Percentiles rank a stretch among this genome's conserved stretches.
Conservation (phyloP, 352 stramenopile species). For the Pythium folliculosum region DNA sequence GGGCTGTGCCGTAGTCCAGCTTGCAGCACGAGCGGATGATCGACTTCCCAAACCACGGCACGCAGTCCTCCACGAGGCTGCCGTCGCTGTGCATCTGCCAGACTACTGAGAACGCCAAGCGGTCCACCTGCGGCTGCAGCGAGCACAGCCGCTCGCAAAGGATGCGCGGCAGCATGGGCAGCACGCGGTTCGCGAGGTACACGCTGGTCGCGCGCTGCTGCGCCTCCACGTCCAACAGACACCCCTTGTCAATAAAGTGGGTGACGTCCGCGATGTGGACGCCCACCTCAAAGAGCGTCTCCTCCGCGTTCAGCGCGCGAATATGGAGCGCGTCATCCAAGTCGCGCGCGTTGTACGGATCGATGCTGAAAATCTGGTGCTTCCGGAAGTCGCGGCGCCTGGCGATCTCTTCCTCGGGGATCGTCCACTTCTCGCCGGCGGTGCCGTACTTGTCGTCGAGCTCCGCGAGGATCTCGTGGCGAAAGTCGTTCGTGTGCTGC, state of each 20-base stretch:
- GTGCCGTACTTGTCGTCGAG: conserved; percentile 80
- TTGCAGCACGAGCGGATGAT: conserved; percentile 98
- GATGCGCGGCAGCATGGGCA: conserved; percentile 97
- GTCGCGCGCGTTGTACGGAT: conserved; percentile 96
- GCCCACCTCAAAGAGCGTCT: conserved; percentile 87
- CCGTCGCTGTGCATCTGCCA: conserved; percentile 98
- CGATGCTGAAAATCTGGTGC: conserved; percentile 96
- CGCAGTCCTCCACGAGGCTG: conserved; percentile 81
- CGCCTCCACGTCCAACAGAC: conserved; percentile 93
- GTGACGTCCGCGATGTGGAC: conserved; percentile 99
- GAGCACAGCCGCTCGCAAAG: conserved; percentile 97
- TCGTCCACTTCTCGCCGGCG: conserved; percentile 70
- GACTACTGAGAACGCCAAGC: conserved; percentile 94
- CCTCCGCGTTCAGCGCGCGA: conserved; percentile 53
- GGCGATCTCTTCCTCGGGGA: conserved; percentile 79
- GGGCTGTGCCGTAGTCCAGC: conserved; percentile 96
- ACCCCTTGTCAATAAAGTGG: conserved; percentile 92
- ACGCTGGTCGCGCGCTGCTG: conserved; percentile 93
- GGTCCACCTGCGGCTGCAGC: conserved; percentile 95
- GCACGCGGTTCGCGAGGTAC: conserved; percentile 94
- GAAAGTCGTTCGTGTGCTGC: conserved; percentile 68
- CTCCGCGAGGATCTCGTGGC: conserved; percentile 58
- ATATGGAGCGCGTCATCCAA: conserved; percentile 97
- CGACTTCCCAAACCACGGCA: conserved; percentile 96
- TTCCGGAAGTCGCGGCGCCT: conserved; percentile 90